Base-by-base conservation (phyloP, 106 monocot genomes). In the Hemerocallis citrina region DNA sequence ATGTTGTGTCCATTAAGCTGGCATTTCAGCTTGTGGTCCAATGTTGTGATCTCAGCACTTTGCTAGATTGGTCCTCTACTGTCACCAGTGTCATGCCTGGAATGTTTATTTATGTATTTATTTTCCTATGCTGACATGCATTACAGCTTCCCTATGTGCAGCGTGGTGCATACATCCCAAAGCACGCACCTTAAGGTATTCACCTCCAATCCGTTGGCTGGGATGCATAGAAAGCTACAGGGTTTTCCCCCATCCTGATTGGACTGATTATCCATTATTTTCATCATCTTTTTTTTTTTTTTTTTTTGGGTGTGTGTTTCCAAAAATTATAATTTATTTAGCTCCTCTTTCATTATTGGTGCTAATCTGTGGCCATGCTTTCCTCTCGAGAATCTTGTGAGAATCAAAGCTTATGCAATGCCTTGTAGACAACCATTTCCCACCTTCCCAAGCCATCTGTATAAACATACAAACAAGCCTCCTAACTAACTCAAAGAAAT, bases 341-440 rank as follows among this genome's bases (percentile, higher is more conserved):
- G 8, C 39, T 4, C 11, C 59, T 24, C 38, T 39, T 0, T 61
- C 61, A 41, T 61, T 61, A 61, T 61, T 42, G 61, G 42, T 7
- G 59, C 38, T 3, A 44, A 43, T 3, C 69, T 16, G 34, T 39
- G 63, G 48, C 25, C 66, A 61, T 52, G 71, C 55, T 71, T 71
- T 65, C 30, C 59, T 77, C 30, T 77, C 65, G 61, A 66, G 71
- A 61, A 71, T 71, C 71, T 56, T 51, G 71, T 66, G 61, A 66
- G 37, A 15, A 66, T 71, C 60, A 33, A n/a, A n/a, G 27, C 29
- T 68, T 55, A 52, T 28, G 56, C 48, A 17, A 73, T 80, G 70
- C 80, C n/a, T 80, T 80, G 80, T 62, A 75, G 75, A 74, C 80
- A 80, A 80, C 80, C 69, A 57, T 57, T 80, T 62, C 66, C 80